phyloP scores from a whole-genome alignment of 2,329 filamentous ascomycete genomes.

The Pseudogymnoascus sp. region DNA sequence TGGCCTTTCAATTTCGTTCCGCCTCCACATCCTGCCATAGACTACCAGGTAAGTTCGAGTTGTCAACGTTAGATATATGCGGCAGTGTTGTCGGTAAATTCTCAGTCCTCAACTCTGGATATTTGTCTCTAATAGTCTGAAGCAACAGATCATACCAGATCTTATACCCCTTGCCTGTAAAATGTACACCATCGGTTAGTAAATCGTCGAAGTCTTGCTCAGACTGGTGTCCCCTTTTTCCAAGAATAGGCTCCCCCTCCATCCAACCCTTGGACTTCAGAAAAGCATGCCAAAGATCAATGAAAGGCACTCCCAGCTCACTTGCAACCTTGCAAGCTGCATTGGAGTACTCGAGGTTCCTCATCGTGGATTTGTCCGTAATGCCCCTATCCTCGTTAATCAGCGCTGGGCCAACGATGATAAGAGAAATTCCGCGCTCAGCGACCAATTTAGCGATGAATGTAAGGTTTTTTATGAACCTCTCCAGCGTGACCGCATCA shows the following conservation, averaged over 20 bases:
- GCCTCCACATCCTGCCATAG: no score
- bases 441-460: not conserved
- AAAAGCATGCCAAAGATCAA: constrained; percentile 10
- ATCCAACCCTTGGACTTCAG: not conserved
- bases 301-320: not conserved
- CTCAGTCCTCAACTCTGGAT: constrained; percentile 6
- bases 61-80: not conserved
- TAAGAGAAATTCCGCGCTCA: not conserved
- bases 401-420: not conserved
- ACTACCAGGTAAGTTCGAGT: no score
- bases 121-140: not conserved
- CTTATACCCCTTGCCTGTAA: constrained; percentile 5
- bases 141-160: constrained; percentile 8
- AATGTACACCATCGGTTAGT: constrained; percentile 9
- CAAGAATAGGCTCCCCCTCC: not conserved
- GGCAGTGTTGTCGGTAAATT: constrained; percentile 6
- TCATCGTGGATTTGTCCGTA: not conserved
- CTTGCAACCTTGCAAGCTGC: constrained; percentile 1
- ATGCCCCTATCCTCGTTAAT: not conserved
- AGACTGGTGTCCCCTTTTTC: not conserved
- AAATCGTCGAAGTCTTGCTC: not conserved
- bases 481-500: not conserved
- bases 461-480: not conserved
- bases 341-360: not conserved
- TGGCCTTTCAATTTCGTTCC: no score